These are phyloP conservation scores for Trametes cubensis DNA, from an alignment of 768 basidiomycete genomes.

Conservation along the genomic window DNA sequence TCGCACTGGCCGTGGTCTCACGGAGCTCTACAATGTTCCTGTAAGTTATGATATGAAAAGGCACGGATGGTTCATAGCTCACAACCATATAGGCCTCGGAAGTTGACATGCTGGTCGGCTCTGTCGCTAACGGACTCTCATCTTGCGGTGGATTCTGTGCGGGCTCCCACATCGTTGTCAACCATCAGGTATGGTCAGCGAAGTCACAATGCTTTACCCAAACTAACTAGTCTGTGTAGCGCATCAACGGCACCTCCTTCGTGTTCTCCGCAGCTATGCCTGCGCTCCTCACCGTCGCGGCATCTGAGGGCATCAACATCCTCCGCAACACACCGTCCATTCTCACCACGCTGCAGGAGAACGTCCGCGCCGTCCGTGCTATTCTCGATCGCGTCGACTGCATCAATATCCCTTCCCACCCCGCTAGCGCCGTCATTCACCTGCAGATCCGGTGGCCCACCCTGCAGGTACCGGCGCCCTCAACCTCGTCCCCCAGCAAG, in stretches of 20 bases:
- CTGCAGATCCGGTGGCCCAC: slow-evolving; percentile 58
- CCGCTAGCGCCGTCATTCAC: slow-evolving; percentile 87
- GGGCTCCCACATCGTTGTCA: slow-evolving; percentile 77
- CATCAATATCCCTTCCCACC: slow-evolving; percentile 84
- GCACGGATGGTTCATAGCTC: neutral
- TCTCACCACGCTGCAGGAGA: slow-evolving; percentile 77
- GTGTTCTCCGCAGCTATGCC: slow-evolving; percentile 98
- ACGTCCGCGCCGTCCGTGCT: slow-evolving; percentile 74
- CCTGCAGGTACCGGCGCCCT: slow-evolving; percentile 25
- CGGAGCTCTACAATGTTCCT: slow-evolving; percentile 92
- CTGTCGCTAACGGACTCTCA: slow-evolving; percentile 79
- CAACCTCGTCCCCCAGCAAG: slow-evolving; percentile 34
- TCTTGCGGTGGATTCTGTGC: slow-evolving; percentile 95
- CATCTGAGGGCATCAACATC: slow-evolving; percentile 82
- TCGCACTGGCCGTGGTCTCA: slow-evolving; percentile 90
- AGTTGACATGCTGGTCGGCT: slow-evolving; percentile 95
- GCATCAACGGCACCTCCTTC: slow-evolving; percentile 93
- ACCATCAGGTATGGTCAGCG: slow-evolving; percentile 70
- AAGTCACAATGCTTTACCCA: neutral
- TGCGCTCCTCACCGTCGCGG: slow-evolving; percentile 83
- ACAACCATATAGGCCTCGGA: slow-evolving; percentile 64
- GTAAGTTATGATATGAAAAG: slow-evolving; percentile 42
- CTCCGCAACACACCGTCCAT: slow-evolving; percentile 76
- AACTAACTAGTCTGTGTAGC: slow-evolving; percentile 44
- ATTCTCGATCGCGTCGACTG: slow-evolving; percentile 82